Evolutionary conservation across 345 rosid genomes (phyloP), one percentile per base, ranked within the genome.

Genomic region (Eucalyptus tenuipes): DNA sequence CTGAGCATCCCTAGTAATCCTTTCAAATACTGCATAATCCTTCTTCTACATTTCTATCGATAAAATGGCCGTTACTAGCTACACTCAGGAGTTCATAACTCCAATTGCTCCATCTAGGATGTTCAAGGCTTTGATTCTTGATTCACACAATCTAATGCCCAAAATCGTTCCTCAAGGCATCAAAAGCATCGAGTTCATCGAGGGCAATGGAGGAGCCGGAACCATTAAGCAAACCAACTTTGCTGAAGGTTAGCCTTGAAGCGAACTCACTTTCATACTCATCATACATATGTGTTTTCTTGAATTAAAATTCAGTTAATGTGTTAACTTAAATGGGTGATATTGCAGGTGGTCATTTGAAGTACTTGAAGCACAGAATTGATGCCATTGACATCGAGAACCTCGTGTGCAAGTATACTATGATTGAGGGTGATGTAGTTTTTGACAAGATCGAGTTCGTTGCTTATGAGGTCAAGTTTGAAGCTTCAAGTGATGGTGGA

Each of bases 361-460:
- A 87, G 29, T 37, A n/a, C 87, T 80, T 88, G 86, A 90, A 89
- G 89, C 92, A 92, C 31, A 86, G 88, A 88, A 89, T 92, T 11
- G 94, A 93, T n/a, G 88, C 50, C 40, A 24, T 93, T 16, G 94
- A 93, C 44, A 64, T 55, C 29, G 90, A 88, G 31, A 91, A 87
- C 18, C 37, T 90, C 2, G 16, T 25, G 5, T 87, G 88, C 85
- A 85, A 88, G 75, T 90, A 93, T 86, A 92, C 92, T 22, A 16
- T 90, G 61, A 89, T 90, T 5, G 91, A 90, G 12, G 93, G 91
- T 53, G 92, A 89, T 49, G 27, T 40, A 13, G 37, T 89, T 14
- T 88, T 75, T 33, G 86, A 89, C 42, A 92, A 90, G 79, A 49
- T 91, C 61, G 90, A 91, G 37, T 89, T 37, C 11, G 87, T 93